These are phyloP conservation scores for Aureobasidium sp. DNA, from an alignment of 2,329 filamentous ascomycete genomes.

Conservation along the genomic window DNA sequence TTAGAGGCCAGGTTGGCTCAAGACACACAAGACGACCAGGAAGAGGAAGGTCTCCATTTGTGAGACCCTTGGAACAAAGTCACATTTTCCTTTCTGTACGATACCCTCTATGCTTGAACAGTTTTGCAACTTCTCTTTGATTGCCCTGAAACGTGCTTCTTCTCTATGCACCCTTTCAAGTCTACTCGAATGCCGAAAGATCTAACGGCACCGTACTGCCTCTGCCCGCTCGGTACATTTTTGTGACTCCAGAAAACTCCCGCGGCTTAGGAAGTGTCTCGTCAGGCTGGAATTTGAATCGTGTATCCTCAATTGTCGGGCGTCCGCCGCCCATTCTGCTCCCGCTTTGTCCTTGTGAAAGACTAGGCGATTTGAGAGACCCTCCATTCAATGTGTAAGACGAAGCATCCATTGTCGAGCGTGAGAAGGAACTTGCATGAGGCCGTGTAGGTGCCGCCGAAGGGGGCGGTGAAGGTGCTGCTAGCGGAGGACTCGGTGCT, in stretches of 20 bases:
- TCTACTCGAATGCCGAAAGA: slow-evolving; percentile 65
- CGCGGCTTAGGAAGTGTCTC: slow-evolving; percentile 85
- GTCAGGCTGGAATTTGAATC: slow-evolving; percentile 92
- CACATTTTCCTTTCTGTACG: not conserved
- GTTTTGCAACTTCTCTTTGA: not conserved
- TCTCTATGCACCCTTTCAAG: not conserved
- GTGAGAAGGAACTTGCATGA: slow-evolving; percentile 20
- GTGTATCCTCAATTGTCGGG: slow-evolving; percentile 74
- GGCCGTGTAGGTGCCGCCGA: slow-evolving; percentile 34
- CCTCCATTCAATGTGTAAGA: slow-evolving; percentile 45
- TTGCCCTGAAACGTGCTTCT: not conserved
- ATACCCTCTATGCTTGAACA: slow-evolving; percentile 5
- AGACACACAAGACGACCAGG: slow-evolving; percentile 40
- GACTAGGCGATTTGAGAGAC: slow-evolving; percentile 15
- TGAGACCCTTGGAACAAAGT: slow-evolving; percentile 35
- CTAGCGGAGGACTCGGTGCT: slow-evolving; percentile 42
- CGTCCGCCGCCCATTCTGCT: slow-evolving; percentile 9
- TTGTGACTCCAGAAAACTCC: slow-evolving; percentile 77
- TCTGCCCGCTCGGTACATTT: slow-evolving; percentile 88
- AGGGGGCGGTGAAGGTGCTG: slow-evolving; percentile 35
- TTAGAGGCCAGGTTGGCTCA: slow-evolving; percentile 62
- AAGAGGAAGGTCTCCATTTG: slow-evolving; percentile 68
- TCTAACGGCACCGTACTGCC: slow-evolving; percentile 96
- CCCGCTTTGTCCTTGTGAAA: slow-evolving; percentile 15
- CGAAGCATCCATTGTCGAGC: slow-evolving; percentile 30